A percentile compares a stretch with the other conserved stretches of the same genome.
These are phyloP conservation scores for Calonectria hongkongensis DNA, from an alignment of 2,329 filamentous ascomycete species.

Conservation along the genomic window DNA sequence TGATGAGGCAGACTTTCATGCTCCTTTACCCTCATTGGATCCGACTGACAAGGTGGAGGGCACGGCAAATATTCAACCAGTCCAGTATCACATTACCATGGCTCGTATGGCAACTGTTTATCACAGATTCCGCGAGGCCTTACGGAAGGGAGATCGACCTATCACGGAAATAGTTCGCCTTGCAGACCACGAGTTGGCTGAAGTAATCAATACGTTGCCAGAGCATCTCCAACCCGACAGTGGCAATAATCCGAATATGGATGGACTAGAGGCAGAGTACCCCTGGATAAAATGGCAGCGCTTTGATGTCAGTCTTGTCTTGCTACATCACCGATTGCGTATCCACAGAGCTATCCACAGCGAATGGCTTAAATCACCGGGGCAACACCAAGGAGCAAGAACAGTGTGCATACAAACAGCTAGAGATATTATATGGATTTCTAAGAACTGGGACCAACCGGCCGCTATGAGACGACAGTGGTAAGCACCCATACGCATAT, in stretches of 20 bases:
- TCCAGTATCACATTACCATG: slow-evolving; percentile 41
- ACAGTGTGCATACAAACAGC: slow-evolving; percentile 38
- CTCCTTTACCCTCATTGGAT: slow-evolving; percentile 21
- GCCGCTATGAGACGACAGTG: slow-evolving; percentile 40
- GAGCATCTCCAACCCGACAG: slow-evolving; percentile 33
- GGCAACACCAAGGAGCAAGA: slow-evolving; percentile 34
- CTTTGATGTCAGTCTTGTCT: slow-evolving; percentile 40
- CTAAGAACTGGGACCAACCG: slow-evolving; percentile 41
- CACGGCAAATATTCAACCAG: slow-evolving; percentile 19
- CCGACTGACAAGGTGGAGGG: background rate
- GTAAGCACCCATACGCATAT: background rate
- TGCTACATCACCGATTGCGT: slow-evolving; percentile 37
- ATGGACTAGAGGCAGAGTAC: slow-evolving; percentile 28
- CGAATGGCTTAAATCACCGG: slow-evolving; percentile 36
- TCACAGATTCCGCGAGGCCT: slow-evolving; percentile 31
- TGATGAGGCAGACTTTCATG: slow-evolving; percentile 32
- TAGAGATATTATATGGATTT: slow-evolving; percentile 41
- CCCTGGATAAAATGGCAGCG: slow-evolving; percentile 45
- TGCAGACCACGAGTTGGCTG: slow-evolving; percentile 35
- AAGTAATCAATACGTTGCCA: slow-evolving; percentile 33
- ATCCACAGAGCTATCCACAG: slow-evolving; percentile 38
- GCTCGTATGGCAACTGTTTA: slow-evolving; percentile 25
- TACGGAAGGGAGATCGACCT: slow-evolving; percentile 8
- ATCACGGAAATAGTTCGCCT: slow-evolving; percentile 20
- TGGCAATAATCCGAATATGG: slow-evolving; percentile 23